A percentile compares a stretch with the other conserved stretches of the same genome.
phyloP scores from a whole-genome alignment of 2,329 filamentous ascomycete species.

The Proliferodiscus dingleyae region DNA sequence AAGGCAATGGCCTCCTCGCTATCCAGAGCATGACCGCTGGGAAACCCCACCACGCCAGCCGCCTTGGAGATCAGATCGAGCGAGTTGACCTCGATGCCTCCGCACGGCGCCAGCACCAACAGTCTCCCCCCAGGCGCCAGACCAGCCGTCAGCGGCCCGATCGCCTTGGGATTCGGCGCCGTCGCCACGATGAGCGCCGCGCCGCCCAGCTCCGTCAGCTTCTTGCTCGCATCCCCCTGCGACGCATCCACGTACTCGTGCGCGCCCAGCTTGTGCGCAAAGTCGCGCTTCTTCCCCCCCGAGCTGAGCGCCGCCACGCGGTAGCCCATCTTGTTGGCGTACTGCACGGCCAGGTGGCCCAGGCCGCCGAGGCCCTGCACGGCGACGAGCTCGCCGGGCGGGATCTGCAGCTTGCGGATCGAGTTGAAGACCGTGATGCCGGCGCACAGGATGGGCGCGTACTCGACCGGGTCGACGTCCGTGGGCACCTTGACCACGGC shows the following conservation, averaged over 20 bases:
- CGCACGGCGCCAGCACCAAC: constrained; percentile 51
- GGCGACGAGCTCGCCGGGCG: constrained; percentile 49
- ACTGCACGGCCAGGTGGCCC: constrained; percentile 74
- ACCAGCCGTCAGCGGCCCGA: constrained; percentile 49
- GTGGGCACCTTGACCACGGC: constrained; percentile 53
- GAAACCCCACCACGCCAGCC: constrained; percentile 57
- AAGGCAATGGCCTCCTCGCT: constrained; percentile 64
- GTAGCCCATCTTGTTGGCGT: constrained; percentile 71
- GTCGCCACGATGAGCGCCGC: constrained; percentile 59
- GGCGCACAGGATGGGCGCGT: constrained; percentile 58
- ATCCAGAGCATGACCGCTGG: constrained; percentile 59
- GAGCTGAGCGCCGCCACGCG: constrained; percentile 64
- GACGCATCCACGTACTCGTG: constrained; percentile 55
- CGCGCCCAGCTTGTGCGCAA: constrained; percentile 59
- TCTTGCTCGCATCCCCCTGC: constrained; percentile 42
- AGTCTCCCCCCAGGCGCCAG: constrained; percentile 53
- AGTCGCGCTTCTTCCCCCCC: constrained; percentile 61
- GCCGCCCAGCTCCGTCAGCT: constrained; percentile 54
- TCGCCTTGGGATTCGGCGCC: constrained; percentile 53
- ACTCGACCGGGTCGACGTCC: constrained; percentile 46
- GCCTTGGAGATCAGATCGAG: constrained; percentile 43
- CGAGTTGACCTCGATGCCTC: constrained; percentile 41
- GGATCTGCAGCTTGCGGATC: constrained; percentile 49
- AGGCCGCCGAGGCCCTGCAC: constrained; percentile 70
- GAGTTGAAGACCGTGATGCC: constrained; percentile 61